phyloP scores from a whole-genome alignment of 768 basidiomycete genomes.

The Brasilioporus rufonigricans region DNA sequence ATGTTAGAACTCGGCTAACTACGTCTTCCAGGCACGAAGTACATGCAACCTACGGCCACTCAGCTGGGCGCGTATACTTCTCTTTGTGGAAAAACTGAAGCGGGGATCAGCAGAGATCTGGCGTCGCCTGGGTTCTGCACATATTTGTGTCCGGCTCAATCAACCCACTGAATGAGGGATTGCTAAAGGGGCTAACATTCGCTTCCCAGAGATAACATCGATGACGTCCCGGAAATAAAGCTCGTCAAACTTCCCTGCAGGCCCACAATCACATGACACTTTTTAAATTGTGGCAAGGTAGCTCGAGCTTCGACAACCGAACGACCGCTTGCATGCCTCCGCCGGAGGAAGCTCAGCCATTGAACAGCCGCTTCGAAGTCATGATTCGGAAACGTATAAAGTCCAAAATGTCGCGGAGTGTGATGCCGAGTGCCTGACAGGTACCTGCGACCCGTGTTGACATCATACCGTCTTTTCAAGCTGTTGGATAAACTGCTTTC shows the following conservation, averaged over 20 bases:
- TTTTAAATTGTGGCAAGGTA: background rate
- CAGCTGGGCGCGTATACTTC: background rate
- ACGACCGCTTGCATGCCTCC: background rate
- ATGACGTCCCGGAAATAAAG: slow-evolving; percentile 1
- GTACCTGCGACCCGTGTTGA: background rate
- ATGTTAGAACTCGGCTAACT: background rate
- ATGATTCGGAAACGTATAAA: slow-evolving; percentile 1
- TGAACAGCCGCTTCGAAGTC: slow-evolving; percentile 1
- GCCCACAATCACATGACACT: background rate
- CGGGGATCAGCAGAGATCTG: background rate
- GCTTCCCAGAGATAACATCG: background rate
- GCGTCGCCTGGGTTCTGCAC: background rate
- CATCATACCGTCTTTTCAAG: slow-evolving; percentile 6
- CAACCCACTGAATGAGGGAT: slow-evolving; percentile 2
- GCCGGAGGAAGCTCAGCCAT: background rate
- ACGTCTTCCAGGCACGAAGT: slow-evolving; percentile 3
- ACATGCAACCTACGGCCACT: too few species aligned
- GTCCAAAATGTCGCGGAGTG: slow-evolving; percentile 1
- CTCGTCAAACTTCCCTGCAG: background rate
- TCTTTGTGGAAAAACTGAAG: slow-evolving; percentile 1
- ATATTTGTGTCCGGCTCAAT: background rate
- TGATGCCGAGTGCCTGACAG: slow-evolving; percentile 7
- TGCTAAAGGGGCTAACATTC: background rate
- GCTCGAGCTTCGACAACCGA: background rate
- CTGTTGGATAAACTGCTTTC: background rate